A percentile compares a stretch with the other conserved stretches of the same genome.
Conservation (phyloP, 1,139 yeast species). For the Nakaseomyces sp. region DNA sequence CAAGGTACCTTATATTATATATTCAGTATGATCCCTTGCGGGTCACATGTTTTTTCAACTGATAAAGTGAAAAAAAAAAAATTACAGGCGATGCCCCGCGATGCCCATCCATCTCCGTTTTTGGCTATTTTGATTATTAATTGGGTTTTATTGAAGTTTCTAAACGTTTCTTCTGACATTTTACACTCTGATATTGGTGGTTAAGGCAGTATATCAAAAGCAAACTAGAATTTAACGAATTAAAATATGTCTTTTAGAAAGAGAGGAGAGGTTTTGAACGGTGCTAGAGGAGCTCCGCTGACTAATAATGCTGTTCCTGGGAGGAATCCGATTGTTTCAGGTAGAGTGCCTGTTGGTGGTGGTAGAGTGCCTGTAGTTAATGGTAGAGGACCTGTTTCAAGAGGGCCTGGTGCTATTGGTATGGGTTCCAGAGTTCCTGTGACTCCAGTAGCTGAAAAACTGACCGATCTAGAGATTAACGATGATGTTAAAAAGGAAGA, state of each 20-base stretch:
- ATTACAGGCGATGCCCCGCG: slow-evolving; percentile 3
- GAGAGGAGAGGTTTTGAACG: slow-evolving; percentile 48
- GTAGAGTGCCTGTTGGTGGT: slow-evolving; percentile 4
- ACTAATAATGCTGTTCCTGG: slow-evolving; percentile 4
- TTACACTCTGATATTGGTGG: too few species aligned
- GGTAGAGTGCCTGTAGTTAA: neutral
- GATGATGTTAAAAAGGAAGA: neutral
- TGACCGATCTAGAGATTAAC: neutral
- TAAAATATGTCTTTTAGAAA: slow-evolving; percentile 75
- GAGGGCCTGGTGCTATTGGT: neutral
- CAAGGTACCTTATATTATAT: too few species aligned
- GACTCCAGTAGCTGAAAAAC: neutral
- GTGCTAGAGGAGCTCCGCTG: slow-evolving; percentile 17
- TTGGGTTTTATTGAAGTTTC: neutral
- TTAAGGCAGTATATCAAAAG: too few species aligned
- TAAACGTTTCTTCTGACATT: too few species aligned
- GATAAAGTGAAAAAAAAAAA: neutral
- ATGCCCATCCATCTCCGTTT: neutral
- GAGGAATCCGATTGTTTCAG: slow-evolving; percentile 8
- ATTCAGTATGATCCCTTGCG: too few species aligned
- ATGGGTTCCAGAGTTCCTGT: too few species aligned
- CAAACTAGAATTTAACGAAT: too few species aligned
- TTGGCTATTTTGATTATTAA: neutral
- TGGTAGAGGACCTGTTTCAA: neutral
- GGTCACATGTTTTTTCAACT: neutral